These are phyloP conservation scores for Cladophialophora carrionii DNA, from an alignment of 2,329 filamentous ascomycete species.

Conservation along the genomic window DNA sequence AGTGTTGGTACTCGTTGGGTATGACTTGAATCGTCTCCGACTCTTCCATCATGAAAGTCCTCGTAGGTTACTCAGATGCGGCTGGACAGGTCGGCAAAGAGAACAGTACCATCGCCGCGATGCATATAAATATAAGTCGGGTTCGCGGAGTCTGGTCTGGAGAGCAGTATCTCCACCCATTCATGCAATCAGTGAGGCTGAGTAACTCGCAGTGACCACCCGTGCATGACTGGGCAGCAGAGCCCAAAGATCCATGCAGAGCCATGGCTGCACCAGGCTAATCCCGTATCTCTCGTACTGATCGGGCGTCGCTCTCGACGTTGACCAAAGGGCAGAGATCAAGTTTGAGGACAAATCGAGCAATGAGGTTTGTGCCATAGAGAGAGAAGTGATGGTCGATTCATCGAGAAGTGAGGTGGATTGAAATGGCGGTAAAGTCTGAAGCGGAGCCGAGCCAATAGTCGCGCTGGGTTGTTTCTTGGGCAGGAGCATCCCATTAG, in stretches of 20 bases:
- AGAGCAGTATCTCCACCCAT: not conserved
- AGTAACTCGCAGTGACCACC: slow-evolving; percentile 2
- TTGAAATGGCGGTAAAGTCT: not conserved
- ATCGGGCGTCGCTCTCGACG: not conserved
- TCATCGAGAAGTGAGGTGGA: not conserved
- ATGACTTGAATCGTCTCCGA: not conserved
- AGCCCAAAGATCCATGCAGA: slow-evolving; percentile 11
- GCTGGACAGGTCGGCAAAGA: not conserved
- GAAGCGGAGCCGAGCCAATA: not conserved
- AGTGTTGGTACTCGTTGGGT: slow-evolving; percentile 4
- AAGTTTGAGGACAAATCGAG: not conserved
- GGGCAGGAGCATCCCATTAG: not conserved
- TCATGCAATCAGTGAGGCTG: slow-evolving; percentile 8
- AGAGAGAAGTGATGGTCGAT: not conserved
- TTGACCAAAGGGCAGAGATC: not conserved
- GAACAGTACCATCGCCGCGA: not conserved
- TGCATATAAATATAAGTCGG: not conserved
- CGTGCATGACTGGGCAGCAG: not conserved
- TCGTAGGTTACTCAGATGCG: not conserved
- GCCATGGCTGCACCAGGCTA: not conserved
- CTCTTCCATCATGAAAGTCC: not conserved
- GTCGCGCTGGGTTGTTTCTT: not conserved
- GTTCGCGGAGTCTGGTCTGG: not conserved
- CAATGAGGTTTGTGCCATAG: not conserved
- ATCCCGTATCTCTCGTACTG: not conserved